Evolutionary conservation across 306 rosid species (phyloP).

Genomic region (Vigna radiata): DNA sequence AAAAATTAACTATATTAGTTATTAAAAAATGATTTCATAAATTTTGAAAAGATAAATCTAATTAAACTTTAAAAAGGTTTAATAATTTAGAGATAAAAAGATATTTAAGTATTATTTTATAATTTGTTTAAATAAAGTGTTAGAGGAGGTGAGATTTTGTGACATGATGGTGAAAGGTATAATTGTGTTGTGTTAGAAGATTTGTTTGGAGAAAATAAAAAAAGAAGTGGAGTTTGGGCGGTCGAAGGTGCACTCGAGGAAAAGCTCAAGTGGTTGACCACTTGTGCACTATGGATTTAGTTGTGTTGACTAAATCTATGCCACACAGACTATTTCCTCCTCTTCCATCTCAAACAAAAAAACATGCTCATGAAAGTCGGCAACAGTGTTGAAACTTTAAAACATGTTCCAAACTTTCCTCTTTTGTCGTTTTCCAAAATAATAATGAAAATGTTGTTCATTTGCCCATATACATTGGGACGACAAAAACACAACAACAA

Average conservation of each 20-base stretch:
- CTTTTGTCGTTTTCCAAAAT: neutral
- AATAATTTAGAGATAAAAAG: no score
- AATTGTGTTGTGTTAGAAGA: no score
- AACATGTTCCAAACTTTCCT: slow-evolving; percentile 12
- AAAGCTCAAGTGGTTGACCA: slow-evolving; percentile 64
- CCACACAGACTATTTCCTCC: slow-evolving; percentile 46
- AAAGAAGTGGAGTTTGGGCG: slow-evolving; percentile 53
- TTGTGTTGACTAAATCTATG: slow-evolving; percentile 45
- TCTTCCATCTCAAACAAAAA: slow-evolving; percentile 28
- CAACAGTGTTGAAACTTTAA: slow-evolving; percentile 19
- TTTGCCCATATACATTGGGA: neutral
- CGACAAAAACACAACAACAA: neutral
- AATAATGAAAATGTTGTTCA: neutral
- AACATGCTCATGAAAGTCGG: slow-evolving; percentile 44
- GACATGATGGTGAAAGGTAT: no score
- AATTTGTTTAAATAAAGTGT: no score
- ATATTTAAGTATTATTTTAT: no score
- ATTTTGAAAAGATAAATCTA: no score
- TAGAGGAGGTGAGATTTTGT: no score
- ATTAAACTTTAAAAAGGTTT: no score
- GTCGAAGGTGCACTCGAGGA: slow-evolving; percentile 13
- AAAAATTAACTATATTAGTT: no score
- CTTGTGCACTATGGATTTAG: slow-evolving; percentile 40
- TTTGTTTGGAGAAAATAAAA: no score
- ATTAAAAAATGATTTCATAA: no score